Evolutionary conservation across 2,329 filamentous ascomycete species (phyloP).

Genomic region (Ophiostoma sp.): DNA sequence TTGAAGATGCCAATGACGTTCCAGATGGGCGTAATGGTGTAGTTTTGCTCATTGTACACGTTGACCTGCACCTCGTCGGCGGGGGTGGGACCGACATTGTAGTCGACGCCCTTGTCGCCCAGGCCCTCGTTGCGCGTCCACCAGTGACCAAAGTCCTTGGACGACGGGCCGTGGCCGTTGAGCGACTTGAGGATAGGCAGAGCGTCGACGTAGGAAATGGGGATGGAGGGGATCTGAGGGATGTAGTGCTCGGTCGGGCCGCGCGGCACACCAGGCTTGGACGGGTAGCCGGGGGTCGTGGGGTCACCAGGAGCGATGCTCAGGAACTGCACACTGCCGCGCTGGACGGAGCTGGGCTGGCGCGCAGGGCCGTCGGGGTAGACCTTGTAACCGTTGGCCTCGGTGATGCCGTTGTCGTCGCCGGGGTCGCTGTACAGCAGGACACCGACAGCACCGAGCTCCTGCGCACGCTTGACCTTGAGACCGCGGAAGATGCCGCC

Average conservation of each 20-base stretch:
- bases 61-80: constrained; percentile 61
- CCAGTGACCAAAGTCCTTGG: constrained; percentile 63
- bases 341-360: constrained; percentile 82
- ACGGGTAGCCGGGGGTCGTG: constrained; percentile 89
- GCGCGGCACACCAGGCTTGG: constrained; percentile 79
- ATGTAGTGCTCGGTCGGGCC: constrained; percentile 63
- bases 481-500: constrained; percentile 82
- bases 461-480: constrained; percentile 88
- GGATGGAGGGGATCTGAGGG: constrained; percentile 73
- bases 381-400: constrained; percentile 68
- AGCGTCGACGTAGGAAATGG: constrained; percentile 25
- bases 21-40: constrained; percentile 77
- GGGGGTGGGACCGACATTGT: constrained; percentile 79
- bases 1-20: constrained; percentile 91
- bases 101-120: constrained; percentile 72
- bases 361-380: constrained; percentile 86
- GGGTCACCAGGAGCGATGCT: constrained; percentile 68
- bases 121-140: constrained; percentile 70
- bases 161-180: constrained; percentile 79
- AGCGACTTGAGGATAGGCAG: constrained; percentile 48
- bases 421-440: constrained; percentile 85
- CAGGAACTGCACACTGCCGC: constrained; percentile 79
- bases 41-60: constrained; percentile 72
- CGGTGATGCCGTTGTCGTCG: constrained; percentile 76
- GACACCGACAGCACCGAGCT: constrained; percentile 80